Base-by-base conservation (phyloP, 2,329 filamentous ascomycete genomes). In the Zasmidium angulare region DNA sequence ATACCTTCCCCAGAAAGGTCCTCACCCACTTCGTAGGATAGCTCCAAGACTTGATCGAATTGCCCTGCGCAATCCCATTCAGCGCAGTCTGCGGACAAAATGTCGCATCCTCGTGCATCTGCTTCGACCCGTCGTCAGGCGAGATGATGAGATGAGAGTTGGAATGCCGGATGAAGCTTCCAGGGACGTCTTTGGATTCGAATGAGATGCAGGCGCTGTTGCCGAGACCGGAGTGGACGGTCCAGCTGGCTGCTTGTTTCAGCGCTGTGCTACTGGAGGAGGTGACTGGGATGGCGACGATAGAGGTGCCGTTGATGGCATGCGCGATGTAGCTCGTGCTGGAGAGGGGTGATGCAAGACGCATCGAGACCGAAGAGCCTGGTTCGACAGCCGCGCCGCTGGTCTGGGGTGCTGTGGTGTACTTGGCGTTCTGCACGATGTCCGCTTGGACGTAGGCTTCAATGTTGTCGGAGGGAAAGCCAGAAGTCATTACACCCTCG, bases 401-500 rank as follows among this genome's bases (percentile, higher is more conserved):
- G 50, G 73, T 80, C 58, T 85, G 66, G 0, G 80, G 78, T 0
- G 72, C 73, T 0, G 71, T 74, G 10, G 79, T 78, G 60, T 88
- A 88, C 56, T 79, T 78, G n/a, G 84, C 84, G 0, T 82, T 81
- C 0, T 56, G 49, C 7, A 60, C 57, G 47, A 63, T 59, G 55
- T 88, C 75, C 48, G 80, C 82, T 70, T 67, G 68, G 2, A 71
- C 68, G 10, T 59, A 55, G 69, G 80, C 78, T 71, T 88, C 86
- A 2, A 80, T 84, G 11, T 77, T 79, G 63, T 88, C 84, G 1
- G 81, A 78, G 0, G 86, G 85, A 65, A 86, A 88, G 0, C 84
- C 84, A 0, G 77, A 73, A 12, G 84, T 87, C 83, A 88, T 86
- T 22, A 82, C 84, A 22, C 85, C 86, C 72, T 88, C 86, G 71